A percentile compares a stretch with the other conserved stretches of the same genome.
phyloP scores from a whole-genome alignment of 768 basidiomycete species.

The Macrocybe gigantea region DNA sequence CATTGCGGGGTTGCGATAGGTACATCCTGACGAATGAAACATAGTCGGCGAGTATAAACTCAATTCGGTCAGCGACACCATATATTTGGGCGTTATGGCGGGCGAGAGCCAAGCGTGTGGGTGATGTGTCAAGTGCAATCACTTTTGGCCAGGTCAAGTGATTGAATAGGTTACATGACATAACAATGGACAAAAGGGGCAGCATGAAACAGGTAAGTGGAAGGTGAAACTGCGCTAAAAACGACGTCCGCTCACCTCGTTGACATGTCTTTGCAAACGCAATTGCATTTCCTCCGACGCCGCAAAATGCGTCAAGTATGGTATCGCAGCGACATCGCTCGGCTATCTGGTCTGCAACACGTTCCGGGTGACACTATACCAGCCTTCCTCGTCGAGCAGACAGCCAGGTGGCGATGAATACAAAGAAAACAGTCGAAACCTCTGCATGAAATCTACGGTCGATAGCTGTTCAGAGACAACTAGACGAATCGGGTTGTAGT shows the following conservation, averaged over 20 bases:
- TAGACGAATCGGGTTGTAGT: neutral
- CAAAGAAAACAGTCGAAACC: conserved; percentile 73
- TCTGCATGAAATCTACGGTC: conserved; percentile 75
- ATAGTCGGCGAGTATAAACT: conserved; percentile 88
- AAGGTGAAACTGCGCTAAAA: neutral
- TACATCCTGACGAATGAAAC: conserved; percentile 66
- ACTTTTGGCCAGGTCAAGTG: conserved; percentile 40
- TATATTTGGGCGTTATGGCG: conserved; percentile 92
- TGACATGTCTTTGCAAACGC: conserved; percentile 96
- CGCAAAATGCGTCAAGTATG: conserved; percentile 92
- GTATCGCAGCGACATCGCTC: conserved; percentile 84
- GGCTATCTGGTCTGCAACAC: conserved; percentile 89
- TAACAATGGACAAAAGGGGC: too few relatives aligned
- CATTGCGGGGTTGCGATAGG: conserved; percentile 20
- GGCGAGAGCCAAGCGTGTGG: conserved; percentile 81
- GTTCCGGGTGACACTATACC: conserved; percentile 95
- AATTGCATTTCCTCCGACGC: conserved; percentile 96
- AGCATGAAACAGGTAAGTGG: too few relatives aligned
- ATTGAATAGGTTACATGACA: neutral
- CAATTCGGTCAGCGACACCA: conserved; percentile 92
- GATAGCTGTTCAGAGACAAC: neutral
- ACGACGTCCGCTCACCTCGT: conserved; percentile 52
- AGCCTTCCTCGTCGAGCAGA: conserved; percentile 91
- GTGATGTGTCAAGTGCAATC: conserved; percentile 87
- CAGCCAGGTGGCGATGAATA: conserved; percentile 70